Evolutionary conservation across 805 yeast genomes (phyloP).

Genomic region (Hanseniaspora thailandica): DNA sequence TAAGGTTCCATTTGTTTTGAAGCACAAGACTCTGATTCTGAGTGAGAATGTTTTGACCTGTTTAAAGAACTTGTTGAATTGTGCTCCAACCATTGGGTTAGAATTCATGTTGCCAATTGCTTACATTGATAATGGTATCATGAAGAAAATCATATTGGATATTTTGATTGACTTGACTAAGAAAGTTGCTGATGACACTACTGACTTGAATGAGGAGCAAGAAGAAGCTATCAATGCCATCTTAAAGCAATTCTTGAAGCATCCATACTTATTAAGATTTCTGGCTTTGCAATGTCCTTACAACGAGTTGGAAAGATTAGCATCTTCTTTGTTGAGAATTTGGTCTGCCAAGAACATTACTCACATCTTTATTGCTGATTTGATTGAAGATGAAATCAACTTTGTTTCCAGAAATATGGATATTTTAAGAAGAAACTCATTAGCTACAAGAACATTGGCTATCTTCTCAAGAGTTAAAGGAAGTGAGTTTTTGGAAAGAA

Average conservation of each 20-base stretch:
- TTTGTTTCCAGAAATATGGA: constrained; percentile 54
- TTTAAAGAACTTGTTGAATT: constrained; percentile 54
- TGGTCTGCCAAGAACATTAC: constrained; percentile 37
- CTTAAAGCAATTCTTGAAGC: constrained; percentile 26
- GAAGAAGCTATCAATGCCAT: constrained; percentile 24
- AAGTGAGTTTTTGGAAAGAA: constrained; percentile 39
- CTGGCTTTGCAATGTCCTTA: constrained; percentile 54
- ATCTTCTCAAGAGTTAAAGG: constrained; percentile 63
- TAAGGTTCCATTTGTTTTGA: constrained; percentile 30
- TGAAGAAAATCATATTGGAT: constrained; percentile 61
- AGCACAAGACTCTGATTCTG: constrained; percentile 45
- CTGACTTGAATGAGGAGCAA: constrained; percentile 24
- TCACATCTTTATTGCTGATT: constrained; percentile 39
- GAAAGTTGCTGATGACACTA: constrained; percentile 24
- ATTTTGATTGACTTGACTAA: constrained; percentile 60
- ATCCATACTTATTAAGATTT: constrained; percentile 38
- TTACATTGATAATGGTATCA: constrained; percentile 52
- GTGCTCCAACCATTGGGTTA: constrained; percentile 68
- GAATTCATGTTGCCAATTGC: constrained; percentile 69
- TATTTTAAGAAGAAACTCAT: constrained; percentile 67
- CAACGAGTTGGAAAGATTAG: constrained; percentile 57
- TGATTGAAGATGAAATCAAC: constrained; percentile 52
- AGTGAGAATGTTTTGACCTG: constrained; percentile 54
- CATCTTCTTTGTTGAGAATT: constrained; percentile 49
- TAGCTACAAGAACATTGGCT: constrained; percentile 66